phyloP scores from a whole-genome alignment of 1,139 yeast genomes.

The Lodderomyces oxycetoniae region DNA sequence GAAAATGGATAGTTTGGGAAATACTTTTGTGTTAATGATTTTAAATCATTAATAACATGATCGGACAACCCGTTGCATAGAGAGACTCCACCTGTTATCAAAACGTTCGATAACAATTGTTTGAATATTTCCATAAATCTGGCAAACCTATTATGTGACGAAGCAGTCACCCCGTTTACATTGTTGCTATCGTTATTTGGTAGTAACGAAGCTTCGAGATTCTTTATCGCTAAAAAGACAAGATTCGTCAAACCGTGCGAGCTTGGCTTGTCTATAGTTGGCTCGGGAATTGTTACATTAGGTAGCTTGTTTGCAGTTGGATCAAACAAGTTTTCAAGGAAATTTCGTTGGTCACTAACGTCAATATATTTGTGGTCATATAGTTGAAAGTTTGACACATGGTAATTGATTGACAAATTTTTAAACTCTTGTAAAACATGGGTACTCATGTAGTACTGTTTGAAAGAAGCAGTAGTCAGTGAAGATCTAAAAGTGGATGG shows the following conservation, averaged over 20 bases:
- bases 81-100: conserved; percentile 65
- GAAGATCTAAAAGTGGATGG: conserved; percentile 21
- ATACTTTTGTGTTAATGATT: conserved; percentile 39
- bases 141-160: conserved; percentile 26
- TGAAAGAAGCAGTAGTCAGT: conserved; percentile 40
- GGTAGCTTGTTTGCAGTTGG: conserved; percentile 41
- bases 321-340: conserved; percentile 52
- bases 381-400: conserved; percentile 41
- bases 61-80: conserved; percentile 57
- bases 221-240: conserved; percentile 35
- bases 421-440: conserved; percentile 40
- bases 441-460: conserved; percentile 40
- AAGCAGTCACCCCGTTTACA: conserved; percentile 10
- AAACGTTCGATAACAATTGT: conserved; percentile 50
- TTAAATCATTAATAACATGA: conserved; percentile 56
- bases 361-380: conserved; percentile 41
- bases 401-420: conserved; percentile 15
- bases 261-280: conserved; percentile 35
- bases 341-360: conserved; percentile 37
- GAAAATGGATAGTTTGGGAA: conserved; percentile 46
- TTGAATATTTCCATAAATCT: conserved; percentile 41
- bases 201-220: conserved; percentile 29
- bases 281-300: conserved; percentile 31
- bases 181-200: conserved; percentile 17
- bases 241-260: conserved; percentile 41